Conservation (phyloP, 2,329 filamentous ascomycete genomes). For the Fusarium domesticum region DNA sequence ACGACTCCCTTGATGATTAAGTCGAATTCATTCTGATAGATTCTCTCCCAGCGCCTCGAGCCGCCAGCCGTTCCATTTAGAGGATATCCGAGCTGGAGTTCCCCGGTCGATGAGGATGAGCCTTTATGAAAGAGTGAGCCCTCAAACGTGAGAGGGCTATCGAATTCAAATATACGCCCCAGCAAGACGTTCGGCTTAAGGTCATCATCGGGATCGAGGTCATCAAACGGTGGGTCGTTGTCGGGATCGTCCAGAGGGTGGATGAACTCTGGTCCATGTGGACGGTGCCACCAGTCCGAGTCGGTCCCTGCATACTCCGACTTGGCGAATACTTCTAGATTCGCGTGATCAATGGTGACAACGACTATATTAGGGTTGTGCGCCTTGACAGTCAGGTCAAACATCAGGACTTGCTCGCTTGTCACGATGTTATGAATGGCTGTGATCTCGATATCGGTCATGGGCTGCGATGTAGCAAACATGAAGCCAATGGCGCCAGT, state of each 20-base stretch:
- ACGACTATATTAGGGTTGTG: slow-evolving; percentile 92
- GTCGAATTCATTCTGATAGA: slow-evolving; percentile 88
- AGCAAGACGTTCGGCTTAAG: slow-evolving; percentile 76
- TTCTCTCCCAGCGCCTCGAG: slow-evolving; percentile 82
- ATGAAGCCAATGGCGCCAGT: slow-evolving; percentile 86
- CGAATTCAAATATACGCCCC: slow-evolving; percentile 82
- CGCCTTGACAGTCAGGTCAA: slow-evolving; percentile 83
- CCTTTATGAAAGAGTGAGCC: slow-evolving; percentile 80
- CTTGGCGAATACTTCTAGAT: slow-evolving; percentile 92
- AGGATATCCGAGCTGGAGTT: slow-evolving; percentile 76
- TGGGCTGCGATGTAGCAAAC: slow-evolving; percentile 84
- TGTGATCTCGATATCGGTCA: slow-evolving; percentile 73
- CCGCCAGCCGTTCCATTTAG: slow-evolving; percentile 88
- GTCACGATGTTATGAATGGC: slow-evolving; percentile 87
- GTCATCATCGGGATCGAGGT: slow-evolving; percentile 62
- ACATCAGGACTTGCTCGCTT: slow-evolving; percentile 91
- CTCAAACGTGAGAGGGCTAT: slow-evolving; percentile 85
- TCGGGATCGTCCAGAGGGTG: slow-evolving; percentile 32
- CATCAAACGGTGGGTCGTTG: slow-evolving; percentile 48
- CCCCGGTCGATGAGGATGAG: slow-evolving; percentile 70
- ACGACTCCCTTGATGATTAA: slow-evolving; percentile 88
- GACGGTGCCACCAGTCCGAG: slow-evolving; percentile 55
- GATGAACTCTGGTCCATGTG: slow-evolving; percentile 28
- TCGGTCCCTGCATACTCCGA: slow-evolving; percentile 80
- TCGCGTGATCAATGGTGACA: slow-evolving; percentile 79